phyloP scores from a whole-genome alignment of 805 yeast species.

The Kuraishia ogatae region DNA sequence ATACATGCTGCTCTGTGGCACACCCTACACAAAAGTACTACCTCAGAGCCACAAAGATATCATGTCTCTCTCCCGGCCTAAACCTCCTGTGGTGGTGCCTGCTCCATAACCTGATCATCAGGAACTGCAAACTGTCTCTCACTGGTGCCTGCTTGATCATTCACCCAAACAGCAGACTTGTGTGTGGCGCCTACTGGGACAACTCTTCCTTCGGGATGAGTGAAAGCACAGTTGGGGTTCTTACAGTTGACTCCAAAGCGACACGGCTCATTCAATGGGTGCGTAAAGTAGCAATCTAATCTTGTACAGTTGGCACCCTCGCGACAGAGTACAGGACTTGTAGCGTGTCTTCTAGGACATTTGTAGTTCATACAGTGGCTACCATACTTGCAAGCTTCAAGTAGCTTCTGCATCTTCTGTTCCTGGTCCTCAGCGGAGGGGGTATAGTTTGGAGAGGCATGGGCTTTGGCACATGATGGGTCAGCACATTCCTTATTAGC shows the following conservation, averaged over 20 bases:
- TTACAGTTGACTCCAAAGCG: slow-evolving; percentile 72
- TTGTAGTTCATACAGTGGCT: slow-evolving; percentile 63
- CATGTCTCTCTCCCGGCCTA: slow-evolving; percentile 1
- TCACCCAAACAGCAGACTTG: slow-evolving; percentile 23
- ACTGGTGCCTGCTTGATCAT: slow-evolving; percentile 30
- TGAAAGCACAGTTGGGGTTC: slow-evolving; percentile 61
- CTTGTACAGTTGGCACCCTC: slow-evolving; percentile 74
- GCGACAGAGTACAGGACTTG: slow-evolving; percentile 65
- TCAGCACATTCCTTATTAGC: slow-evolving; percentile 59
- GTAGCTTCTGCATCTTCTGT: slow-evolving; percentile 36
- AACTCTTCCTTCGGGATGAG: slow-evolving; percentile 76
- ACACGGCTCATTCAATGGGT: slow-evolving; percentile 74
- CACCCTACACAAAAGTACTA: neutral
- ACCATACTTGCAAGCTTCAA: slow-evolving; percentile 83
- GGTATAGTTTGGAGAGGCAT: slow-evolving; percentile 61
- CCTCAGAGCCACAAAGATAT: neutral
- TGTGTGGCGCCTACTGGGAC: slow-evolving; percentile 14
- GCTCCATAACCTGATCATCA: slow-evolving; percentile 65
- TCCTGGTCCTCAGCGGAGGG: slow-evolving; percentile 13
- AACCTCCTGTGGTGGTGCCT: slow-evolving; percentile 42
- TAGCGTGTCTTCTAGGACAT: slow-evolving; percentile 84
- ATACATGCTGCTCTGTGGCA: neutral
- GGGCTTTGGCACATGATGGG: slow-evolving; percentile 61
- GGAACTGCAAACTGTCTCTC: slow-evolving; percentile 72
- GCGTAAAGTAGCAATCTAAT: slow-evolving; percentile 74